Base-by-base conservation (phyloP, 805 yeast species). In the Candida loeiensis region DNA sequence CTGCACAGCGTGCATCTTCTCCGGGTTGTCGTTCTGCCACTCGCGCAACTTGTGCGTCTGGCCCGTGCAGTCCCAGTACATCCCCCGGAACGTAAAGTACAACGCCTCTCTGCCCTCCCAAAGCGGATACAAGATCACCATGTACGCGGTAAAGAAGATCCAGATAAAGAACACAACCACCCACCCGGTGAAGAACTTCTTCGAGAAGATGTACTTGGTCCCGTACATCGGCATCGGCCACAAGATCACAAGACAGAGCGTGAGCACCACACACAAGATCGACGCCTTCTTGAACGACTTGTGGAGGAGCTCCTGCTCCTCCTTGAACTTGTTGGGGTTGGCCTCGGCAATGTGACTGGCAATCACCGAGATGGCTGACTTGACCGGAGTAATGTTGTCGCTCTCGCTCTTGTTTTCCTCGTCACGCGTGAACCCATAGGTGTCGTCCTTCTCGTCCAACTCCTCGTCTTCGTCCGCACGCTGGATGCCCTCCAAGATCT, bases 191-290 rank as follows among this genome's bases (percentile, higher is more conserved):
- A 88, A 89, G 64, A 86, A 86, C 41, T 59, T 62, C 59, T 77
- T 80, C 39, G 86, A 77, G 63, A 88, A 89, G 29, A 88, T 69
- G 55, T 88, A 88, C 3, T 76, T 73, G 4, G 82, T 56, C 22
- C 95, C 96, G 59, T 82, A 88, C 93, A 89, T 82, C 48, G 96
- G 96, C 88, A 88, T 85, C 53, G 96, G 96, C 93, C 95, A 87
- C 21, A 88, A 54, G 18, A 89, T 73, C 22, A 88, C 63, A 36
- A 88, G 64, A 34, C 82, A 70, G 6, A 86, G 49, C 4, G 87
- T 79, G 49, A 86, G 70, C 31, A 74, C 63, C 2, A 76, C 59
- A 56, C 90, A 83, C 29, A 85, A 64, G 39, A 64, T 64, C 26
- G 77, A 74, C 1, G 90, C 93, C 29, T 65, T 63, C 50, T 74